These are phyloP conservation scores for Cyberlindnera nakhonratchasimensis DNA, from an alignment of 805 yeast species.

Conservation along the genomic window DNA sequence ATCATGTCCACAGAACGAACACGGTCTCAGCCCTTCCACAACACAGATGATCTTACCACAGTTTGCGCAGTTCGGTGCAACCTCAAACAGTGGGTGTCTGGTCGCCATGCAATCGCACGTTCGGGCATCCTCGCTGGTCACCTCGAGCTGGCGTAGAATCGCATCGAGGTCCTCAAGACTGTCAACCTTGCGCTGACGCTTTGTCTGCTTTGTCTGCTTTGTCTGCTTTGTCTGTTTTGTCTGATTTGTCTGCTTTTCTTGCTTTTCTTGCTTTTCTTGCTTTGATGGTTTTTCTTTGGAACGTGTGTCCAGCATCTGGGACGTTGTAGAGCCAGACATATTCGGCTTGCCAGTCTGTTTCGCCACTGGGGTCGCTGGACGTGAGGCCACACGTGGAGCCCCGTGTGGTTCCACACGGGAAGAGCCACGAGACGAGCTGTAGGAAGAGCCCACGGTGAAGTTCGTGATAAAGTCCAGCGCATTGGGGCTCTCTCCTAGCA, in stretches of 20 bases:
- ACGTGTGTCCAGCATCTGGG: constrained; percentile 46
- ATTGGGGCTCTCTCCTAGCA: constrained; percentile 56
- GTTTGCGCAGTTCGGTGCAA: constrained; percentile 88
- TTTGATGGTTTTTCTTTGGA: background rate
- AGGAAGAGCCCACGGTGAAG: constrained; percentile 33
- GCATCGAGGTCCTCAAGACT: constrained; percentile 64
- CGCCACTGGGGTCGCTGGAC: constrained; percentile 1
- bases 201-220: constrained; percentile 32
- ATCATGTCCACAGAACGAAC: constrained; percentile 75
- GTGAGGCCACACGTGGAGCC: constrained; percentile 2
- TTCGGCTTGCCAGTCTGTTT: constrained; percentile 7
- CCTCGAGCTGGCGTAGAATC: constrained; percentile 52
- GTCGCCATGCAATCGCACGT: constrained; percentile 82
- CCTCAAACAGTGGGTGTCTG: constrained; percentile 81
- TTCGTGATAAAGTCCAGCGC: constrained; percentile 44
- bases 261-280: constrained; percentile 23
- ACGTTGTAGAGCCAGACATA: constrained; percentile 37
- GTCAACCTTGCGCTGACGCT: constrained; percentile 40
- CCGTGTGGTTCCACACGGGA: too few relatives aligned
- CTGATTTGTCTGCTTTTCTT: constrained; percentile 33
- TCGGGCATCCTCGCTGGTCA: constrained; percentile 21
- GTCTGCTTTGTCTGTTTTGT: constrained; percentile 21
- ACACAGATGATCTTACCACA: constrained; percentile 94
- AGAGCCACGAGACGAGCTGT: constrained; percentile 13
- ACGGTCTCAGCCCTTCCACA: constrained; percentile 87